These are phyloP conservation scores for Andrographis paniculata DNA, from an alignment of 305 asterid species.

Conservation along the genomic window DNA sequence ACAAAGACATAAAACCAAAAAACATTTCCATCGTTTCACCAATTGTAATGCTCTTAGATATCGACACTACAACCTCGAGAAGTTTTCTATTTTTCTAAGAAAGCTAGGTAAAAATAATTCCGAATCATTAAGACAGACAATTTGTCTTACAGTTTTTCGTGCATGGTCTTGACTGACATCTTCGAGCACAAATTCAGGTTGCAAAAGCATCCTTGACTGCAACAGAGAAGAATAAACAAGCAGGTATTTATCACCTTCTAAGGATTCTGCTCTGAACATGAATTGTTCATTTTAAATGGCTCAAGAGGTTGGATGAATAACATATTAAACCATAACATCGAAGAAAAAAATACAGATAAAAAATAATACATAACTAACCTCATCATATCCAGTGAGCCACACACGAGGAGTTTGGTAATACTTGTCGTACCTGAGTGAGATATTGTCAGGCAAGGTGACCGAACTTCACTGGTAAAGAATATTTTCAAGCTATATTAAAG, in stretches of 20 bases:
- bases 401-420: slow-evolving; percentile 98
- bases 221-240: slow-evolving; percentile 16
- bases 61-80: slow-evolving; percentile 7
- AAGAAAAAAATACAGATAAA: slow-evolving; percentile 8
- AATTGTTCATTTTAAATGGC: not conserved
- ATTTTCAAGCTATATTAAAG: slow-evolving; percentile 12
- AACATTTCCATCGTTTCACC: slow-evolving; percentile 1
- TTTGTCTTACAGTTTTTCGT: slow-evolving; percentile 76
- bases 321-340: slow-evolving; percentile 1
- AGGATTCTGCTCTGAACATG: not conserved
- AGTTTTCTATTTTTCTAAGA: not conserved
- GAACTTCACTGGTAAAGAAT: slow-evolving; percentile 10
- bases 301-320: not conserved
- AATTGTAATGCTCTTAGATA: slow-evolving; percentile 1
- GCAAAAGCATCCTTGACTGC: slow-evolving; percentile 94
- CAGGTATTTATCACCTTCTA: not conserved
- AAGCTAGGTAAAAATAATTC: not conserved
- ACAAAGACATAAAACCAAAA: slow-evolving; percentile 1
- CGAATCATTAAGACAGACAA: slow-evolving; percentile 7
- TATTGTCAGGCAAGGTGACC: slow-evolving; percentile 13
- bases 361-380: slow-evolving; percentile 37
- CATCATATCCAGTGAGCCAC: slow-evolving; percentile 98
- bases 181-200: slow-evolving; percentile 90
- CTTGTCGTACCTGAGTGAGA: slow-evolving; percentile 72
- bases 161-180: slow-evolving; percentile 99